Base-by-base conservation (phyloP, 2,329 filamentous ascomycete genomes). In the Leptographium lundbergii region DNA sequence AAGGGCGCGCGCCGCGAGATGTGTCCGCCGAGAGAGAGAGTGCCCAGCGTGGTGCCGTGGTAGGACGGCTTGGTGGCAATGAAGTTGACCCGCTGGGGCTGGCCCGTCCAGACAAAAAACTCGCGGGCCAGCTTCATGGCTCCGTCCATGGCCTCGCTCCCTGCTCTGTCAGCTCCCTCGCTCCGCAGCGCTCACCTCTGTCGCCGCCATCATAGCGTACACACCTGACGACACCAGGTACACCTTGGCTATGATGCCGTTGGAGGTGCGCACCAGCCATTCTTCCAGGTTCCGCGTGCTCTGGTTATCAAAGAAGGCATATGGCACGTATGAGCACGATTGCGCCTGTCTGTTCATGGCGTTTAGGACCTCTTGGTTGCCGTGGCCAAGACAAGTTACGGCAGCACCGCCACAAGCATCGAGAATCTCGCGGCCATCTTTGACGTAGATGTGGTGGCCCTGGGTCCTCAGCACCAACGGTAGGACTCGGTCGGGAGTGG, bases 381-480 rank as follows among this genome's bases (percentile, higher is more conserved):
- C 82, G 65, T 89, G 84, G 7, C 88, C 88, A 13, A 92, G 73
- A 67, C 84, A 87, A 13, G 83, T 77, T 3, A 91, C 87, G 25
- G 85, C 87, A 4, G 88, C 85, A 24, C 89, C 89, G 34, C 85
- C 81, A 25, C 84, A 87, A 1, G 82, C 85, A 68, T 92, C 88
- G 17, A 91, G 77, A 52, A 94, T 79, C 45, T 73, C 74, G 27
- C 78, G 76, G 2, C 84, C 84, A 22, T 67, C 63, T 25, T 60
- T 29, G 45, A 60, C 42, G 17, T 59, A 52, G 45, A 59, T 56
- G 47, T 59, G 52, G n/a, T 56, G 58, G 29, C 54, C 58, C 19
- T 42, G 29, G 1, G 58, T 54, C 7, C 53, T 56, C 14, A 53
- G 36, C n/a, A 36, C 58, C 32, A 59, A 29, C 17, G 58, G 58